Evolutionary conservation across 805 yeast species (phyloP), one percentile per base, ranked within the genome.

Genomic region (Phaffomyces thermotolerans): DNA sequence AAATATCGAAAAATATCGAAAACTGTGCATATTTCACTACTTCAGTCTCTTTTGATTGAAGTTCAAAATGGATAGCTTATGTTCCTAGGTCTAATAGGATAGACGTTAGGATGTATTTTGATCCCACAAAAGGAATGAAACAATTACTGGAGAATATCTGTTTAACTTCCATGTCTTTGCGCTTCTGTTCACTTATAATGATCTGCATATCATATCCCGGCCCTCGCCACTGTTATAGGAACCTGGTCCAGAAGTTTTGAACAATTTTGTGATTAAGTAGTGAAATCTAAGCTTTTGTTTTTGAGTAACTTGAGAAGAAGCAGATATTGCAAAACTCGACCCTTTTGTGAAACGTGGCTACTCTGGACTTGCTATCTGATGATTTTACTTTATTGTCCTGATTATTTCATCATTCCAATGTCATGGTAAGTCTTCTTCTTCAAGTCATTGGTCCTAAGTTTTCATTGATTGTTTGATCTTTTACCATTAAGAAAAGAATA

Each of bases 401-500:
- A 27, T 9, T 2, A 4, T 27, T 27, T 27, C 6, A 10, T 27
- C 29, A 27, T 27, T 27, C 10, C 13, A 27, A 27, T 6, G 12
- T 10, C 29, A 27, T 27, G 29, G 29, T 27, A 27, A 27, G 29
- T 12, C 29, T 27, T 27, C 29, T 27, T 27, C 29, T 27, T 27
- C 10, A 4, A 27, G 12, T 10, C 6, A 9, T 27, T 27, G 29
- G 29, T 27, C 14, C 12, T 27, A 13, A 27, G 45, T 51, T 48
- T 52, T 48, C 34, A 38, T 34, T 44, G 45, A 31, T 50, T 48
- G 34, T 52, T 51, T 42, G 44, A 35, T 48, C 50, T 49, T 39
- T 44, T 44, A 45, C 41, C 35, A 27, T 39, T 15, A 27, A 27
- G 12, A 27, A 45, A 46, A 45, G 51, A 49, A 52, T 27, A 47